phyloP scores from a whole-genome alignment of 1,284 basidiomycete genomes.

The Leccinum subfulvum region DNA sequence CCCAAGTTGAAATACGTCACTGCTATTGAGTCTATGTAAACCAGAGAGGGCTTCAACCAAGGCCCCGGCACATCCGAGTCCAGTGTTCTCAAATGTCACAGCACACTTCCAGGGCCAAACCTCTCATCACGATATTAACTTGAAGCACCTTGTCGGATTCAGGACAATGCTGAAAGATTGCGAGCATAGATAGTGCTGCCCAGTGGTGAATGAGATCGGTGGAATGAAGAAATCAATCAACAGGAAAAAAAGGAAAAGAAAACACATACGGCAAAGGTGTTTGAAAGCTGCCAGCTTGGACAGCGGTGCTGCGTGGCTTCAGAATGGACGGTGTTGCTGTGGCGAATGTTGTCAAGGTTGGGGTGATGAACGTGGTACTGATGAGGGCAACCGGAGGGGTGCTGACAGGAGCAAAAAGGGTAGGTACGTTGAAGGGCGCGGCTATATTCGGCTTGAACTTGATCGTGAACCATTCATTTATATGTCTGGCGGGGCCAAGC shows the following conservation, averaged over 20 bases:
- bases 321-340: neutral
- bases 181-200: neutral
- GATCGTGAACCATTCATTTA: neutral
- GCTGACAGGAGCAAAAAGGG: neutral
- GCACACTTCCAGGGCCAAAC: neutral
- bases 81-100: neutral
- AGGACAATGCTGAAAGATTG: neutral
- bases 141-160: neutral
- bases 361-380: neutral
- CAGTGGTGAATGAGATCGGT: neutral
- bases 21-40: neutral
- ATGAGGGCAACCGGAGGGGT: neutral
- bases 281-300: neutral
- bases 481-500: neutral
- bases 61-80: neutral
- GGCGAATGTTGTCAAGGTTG: neutral
- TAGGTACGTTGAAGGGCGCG: neutral
- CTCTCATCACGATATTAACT: neutral
- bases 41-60: neutral
- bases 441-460: neutral
- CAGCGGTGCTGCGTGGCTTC: neutral
- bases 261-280: neutral
- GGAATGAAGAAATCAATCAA: neutral
- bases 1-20: neutral
- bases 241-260: neutral